Conservation (phyloP, 768 basidiomycete genomes). For the Tulasnella sp. region DNA sequence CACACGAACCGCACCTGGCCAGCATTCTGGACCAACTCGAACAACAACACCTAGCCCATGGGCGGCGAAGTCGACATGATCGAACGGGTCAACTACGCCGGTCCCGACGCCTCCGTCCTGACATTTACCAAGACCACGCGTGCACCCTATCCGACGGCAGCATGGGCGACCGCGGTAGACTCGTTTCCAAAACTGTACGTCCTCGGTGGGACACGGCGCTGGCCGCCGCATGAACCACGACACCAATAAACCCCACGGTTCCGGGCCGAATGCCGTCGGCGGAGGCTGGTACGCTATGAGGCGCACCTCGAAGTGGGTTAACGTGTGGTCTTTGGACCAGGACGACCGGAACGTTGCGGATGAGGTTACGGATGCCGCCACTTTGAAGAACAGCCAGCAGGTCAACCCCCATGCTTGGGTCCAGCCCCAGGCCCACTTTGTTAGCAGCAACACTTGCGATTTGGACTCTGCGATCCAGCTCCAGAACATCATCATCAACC, state of each 20-base stretch:
- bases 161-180: not conserved
- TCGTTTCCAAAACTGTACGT: not conserved
- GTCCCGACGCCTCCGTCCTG: conserved; percentile 29
- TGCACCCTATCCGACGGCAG: conserved; percentile 54
- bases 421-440: conserved; percentile 35
- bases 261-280: conserved; percentile 33
- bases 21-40: conserved; percentile 43
- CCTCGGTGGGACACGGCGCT: conserved; percentile 6
- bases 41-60: conserved; percentile 52
- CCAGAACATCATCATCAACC: too few species aligned
- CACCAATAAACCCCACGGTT: conserved; percentile 23
- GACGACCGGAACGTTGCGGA: conserved; percentile 22
- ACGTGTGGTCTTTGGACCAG: conserved; percentile 32
- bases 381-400: not conserved
- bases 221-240: conserved; percentile 32
- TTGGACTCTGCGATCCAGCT: too few species aligned
- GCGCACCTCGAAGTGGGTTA: not conserved
- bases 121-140: conserved; percentile 51
- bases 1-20: conserved; percentile 57
- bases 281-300: conserved; percentile 32
- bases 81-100: conserved; percentile 42
- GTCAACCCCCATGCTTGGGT: conserved; percentile 33
- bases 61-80: conserved; percentile 44
- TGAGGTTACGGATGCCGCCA: conserved; percentile 25
- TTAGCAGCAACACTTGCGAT: conserved; percentile 27